Evolutionary conservation across 495 filamentous ascomycete species (phyloP).

Genomic region (Penicillium goetzii): DNA sequence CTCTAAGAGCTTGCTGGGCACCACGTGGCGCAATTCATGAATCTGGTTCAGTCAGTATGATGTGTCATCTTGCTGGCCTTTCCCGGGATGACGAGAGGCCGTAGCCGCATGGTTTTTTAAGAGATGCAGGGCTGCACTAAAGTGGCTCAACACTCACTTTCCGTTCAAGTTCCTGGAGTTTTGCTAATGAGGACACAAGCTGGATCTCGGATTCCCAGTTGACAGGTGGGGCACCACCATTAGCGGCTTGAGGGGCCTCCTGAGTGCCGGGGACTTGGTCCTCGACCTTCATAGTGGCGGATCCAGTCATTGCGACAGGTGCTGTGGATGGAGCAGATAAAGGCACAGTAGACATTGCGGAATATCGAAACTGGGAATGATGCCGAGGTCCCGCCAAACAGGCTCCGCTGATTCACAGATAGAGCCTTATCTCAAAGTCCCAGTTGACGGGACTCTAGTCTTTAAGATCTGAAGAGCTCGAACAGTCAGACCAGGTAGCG

Average conservation of each 20-base stretch:
- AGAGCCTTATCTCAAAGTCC: not conserved
- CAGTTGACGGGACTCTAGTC: not conserved
- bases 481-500: not conserved
- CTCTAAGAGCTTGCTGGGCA: slow-evolving; percentile 44
- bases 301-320: slow-evolving; percentile 3
- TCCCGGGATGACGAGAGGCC: not conserved
- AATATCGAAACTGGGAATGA: not conserved
- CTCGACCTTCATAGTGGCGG: not conserved
- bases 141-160: slow-evolving; percentile 31
- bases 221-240: slow-evolving; percentile 3
- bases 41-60: slow-evolving; percentile 33
- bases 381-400: not conserved
- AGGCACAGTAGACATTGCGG: slow-evolving; percentile 6
- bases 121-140: not conserved
- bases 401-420: not conserved
- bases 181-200: slow-evolving; percentile 47
- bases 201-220: slow-evolving; percentile 45
- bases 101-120: not conserved
- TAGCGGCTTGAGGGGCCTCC: not conserved
- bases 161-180: slow-evolving; percentile 47
- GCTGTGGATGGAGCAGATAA: not conserved
- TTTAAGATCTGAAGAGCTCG: not conserved
- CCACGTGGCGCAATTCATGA: slow-evolving; percentile 46
- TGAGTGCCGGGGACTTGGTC: not conserved
- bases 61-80: not conserved